Base-by-base conservation (phyloP, 2,329 filamentous ascomycete genomes). In the Plectosphaerella plurivora region DNA sequence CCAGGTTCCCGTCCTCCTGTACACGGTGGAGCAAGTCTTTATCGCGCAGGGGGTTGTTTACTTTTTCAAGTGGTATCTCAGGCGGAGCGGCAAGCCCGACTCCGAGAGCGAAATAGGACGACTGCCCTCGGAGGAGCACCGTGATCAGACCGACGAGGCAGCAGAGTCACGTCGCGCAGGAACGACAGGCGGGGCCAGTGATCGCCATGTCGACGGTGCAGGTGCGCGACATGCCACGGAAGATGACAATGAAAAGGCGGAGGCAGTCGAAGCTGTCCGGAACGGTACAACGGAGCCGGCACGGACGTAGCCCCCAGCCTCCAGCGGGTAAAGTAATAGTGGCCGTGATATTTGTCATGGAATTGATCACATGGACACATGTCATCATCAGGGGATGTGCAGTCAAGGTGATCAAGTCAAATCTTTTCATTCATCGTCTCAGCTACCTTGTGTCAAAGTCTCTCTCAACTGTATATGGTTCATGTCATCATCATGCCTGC, bases 1-100 rank as follows among this genome's bases (percentile, higher is more conserved):
- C 45, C 80, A 85, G 62, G 81, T 87, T 28, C 84, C 84, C 0
- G 79, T 86, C 15, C 70, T 87, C 39, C 71, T 87, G 15, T 87
- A 82, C 53, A 79, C 76, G 0, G 79, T 83, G 22, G 82, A 84
- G 59, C 77, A 83, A 63, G 71, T 75, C 0, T 76, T 75, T 14
- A 65, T 76, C 57, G 74, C 74, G 1, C 74, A 77, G 55, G 63
- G 69, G 11, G 53, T 76, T 9, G 73, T 76, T 0, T 73, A 74
- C 46, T 66, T 76, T 46, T 79, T 81, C 60, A 71, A 65, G 54
- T 70, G 72, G 67, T 78, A 75, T 56, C 58, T 78, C 42, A 58
- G 41, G 16, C 41, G 41, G 41, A 20, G 16, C 41, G 28, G 28
- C 28, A 33, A 33, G 28, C 28, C 28, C 28, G 41, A 44, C n/a